These are phyloP conservation scores for Wickerhamomyces canadensis DNA, from an alignment of 805 yeast species.

Conservation along the genomic window DNA sequence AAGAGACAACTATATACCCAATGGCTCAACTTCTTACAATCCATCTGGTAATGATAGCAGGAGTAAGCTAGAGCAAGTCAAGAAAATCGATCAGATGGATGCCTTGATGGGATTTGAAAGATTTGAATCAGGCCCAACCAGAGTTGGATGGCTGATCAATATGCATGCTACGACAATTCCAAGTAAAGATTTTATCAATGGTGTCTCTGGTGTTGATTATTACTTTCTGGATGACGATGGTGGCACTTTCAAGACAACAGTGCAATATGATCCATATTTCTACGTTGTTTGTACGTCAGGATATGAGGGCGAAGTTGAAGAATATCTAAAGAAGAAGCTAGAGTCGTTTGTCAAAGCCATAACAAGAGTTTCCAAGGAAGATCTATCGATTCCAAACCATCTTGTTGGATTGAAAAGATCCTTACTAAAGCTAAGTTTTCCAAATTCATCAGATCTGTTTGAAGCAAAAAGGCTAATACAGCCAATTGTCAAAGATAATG, in stretches of 20 bases:
- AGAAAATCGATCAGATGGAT: slow-evolving; percentile 65
- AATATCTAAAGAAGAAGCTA: slow-evolving; percentile 60
- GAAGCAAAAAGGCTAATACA: slow-evolving; percentile 64
- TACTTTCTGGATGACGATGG: slow-evolving; percentile 96
- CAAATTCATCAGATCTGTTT: slow-evolving; percentile 66
- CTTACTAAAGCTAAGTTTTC: slow-evolving; percentile 64
- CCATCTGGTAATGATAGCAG: slow-evolving; percentile 16
- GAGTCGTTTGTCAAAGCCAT: slow-evolving; percentile 60
- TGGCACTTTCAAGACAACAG: slow-evolving; percentile 84
- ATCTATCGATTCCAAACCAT: slow-evolving; percentile 79
- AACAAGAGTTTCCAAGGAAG: slow-evolving; percentile 62
- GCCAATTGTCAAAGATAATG: slow-evolving; percentile 70
- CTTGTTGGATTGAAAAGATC: slow-evolving; percentile 66
- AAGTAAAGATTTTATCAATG: slow-evolving; percentile 52
- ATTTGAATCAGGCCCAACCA: slow-evolving; percentile 61
- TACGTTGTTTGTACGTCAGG: slow-evolving; percentile 60
- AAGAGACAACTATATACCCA: slow-evolving; percentile 18
- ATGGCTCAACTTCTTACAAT: slow-evolving; percentile 33
- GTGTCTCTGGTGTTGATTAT: slow-evolving; percentile 86
- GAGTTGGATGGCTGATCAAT: slow-evolving; percentile 87
- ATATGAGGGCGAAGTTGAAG: slow-evolving; percentile 69
- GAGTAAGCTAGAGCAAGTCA: slow-evolving; percentile 45
- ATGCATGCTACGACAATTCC: slow-evolving; percentile 84
- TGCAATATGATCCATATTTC: slow-evolving; percentile 84
- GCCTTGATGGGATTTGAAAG: slow-evolving; percentile 84